Evolutionary conservation across 106 monocot species (phyloP).

Genomic region (Narthecium ossifragum): DNA sequence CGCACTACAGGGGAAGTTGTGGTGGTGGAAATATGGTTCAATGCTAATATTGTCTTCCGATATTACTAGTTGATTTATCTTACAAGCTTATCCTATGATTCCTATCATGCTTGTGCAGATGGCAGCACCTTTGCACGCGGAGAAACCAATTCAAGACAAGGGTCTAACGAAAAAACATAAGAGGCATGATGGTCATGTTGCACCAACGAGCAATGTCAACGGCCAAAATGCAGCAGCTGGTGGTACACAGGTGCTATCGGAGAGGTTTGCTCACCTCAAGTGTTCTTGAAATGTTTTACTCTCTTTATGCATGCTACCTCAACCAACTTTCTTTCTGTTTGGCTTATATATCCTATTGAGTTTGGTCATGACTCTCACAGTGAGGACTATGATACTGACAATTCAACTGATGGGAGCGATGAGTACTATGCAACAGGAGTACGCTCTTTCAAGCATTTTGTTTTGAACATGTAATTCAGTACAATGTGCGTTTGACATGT

Average conservation of each 20-base stretch:
- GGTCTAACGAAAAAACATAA: constrained; percentile 43
- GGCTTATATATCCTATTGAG: too few relatives aligned
- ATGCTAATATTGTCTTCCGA: too few relatives aligned
- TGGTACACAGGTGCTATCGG: constrained; percentile 15
- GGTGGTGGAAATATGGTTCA: constrained; percentile 13
- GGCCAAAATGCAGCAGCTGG: constrained; percentile 22
- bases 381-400: constrained; percentile 44
- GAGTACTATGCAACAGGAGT: constrained; percentile 34
- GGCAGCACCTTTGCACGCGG: constrained; percentile 27
- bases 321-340: too few relatives aligned
- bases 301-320: too few relatives aligned
- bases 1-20: constrained; percentile 10
- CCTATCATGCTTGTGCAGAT: too few relatives aligned
- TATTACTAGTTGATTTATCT: too few relatives aligned
- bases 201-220: constrained; percentile 28
- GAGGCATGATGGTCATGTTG: constrained; percentile 38
- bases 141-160: constrained; percentile 36
- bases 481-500: too few relatives aligned
- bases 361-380: constrained; percentile 32
- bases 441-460: too few relatives aligned
- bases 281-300: too few relatives aligned
- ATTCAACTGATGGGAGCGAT: constrained; percentile 61
- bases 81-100: too few relatives aligned
- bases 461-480: too few relatives aligned
- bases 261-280: too few relatives aligned